A percentile compares a stretch with the other conserved stretches of the same genome.
Conservation (phyloP, 306 rosid genomes). For the Medicago arabica region DNA sequence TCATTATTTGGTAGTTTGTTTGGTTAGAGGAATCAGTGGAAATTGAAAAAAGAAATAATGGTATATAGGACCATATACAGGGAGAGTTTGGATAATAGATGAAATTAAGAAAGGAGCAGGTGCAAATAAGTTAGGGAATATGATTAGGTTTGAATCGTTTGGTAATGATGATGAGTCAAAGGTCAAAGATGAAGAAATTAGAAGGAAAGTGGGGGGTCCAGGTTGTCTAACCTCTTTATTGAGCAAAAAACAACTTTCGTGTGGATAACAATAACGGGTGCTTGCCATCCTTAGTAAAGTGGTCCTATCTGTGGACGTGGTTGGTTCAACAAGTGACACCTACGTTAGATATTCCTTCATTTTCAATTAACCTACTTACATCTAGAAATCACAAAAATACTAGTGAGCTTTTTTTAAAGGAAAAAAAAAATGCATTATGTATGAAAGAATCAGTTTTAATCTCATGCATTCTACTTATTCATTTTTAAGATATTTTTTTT, state of each 20-base stretch:
- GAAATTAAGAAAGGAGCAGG: conserved; percentile 33
- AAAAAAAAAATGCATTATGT: too few species aligned
- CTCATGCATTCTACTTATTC: too few species aligned
- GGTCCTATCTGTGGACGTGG: conserved; percentile 50
- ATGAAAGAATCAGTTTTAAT: too few species aligned
- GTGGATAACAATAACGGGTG: conserved; percentile 61
- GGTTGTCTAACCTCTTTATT: conserved; percentile 67
- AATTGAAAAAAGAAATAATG: too few species aligned
- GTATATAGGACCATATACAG: background rate
- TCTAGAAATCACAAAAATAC: background rate
- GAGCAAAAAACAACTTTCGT: conserved; percentile 45
- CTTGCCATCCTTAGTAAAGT: conserved; percentile 36
- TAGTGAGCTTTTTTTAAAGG: too few species aligned
- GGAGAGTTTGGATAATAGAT: background rate
- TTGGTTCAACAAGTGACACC: conserved; percentile 31
- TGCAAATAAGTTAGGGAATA: conserved; percentile 32
- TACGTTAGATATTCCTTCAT: conserved; percentile 36
- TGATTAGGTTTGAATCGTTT: conserved; percentile 46
- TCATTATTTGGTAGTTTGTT: background rate
- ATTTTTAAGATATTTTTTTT: too few species aligned
- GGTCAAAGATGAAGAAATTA: conserved; percentile 78
- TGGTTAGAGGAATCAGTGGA: background rate
- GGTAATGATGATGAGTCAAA: conserved; percentile 69
- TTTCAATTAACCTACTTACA: background rate
- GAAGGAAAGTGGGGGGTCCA: conserved; percentile 76